Base-by-base conservation (phyloP, 192 early-diverging fungal genomes). In the Backusella circina region DNA sequence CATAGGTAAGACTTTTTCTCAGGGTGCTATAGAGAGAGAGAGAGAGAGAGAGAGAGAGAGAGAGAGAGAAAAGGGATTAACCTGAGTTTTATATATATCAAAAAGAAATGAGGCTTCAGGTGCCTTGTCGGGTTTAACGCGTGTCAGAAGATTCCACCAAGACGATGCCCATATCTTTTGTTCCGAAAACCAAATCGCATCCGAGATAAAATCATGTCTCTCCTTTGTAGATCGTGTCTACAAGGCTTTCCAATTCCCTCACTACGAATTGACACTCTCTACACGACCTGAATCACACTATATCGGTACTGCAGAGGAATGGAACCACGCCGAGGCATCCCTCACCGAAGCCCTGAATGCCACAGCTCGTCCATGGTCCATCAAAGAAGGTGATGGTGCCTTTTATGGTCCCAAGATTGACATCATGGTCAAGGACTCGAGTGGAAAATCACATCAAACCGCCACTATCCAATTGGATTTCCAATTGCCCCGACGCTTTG, bases 331-430 rank as follows among this genome's bases (percentile, higher is more conserved):
- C 0, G 96, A 98, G 77, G 71, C 70, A 30, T 87, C 92, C 16
- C 83, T 98, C 1, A 85, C 80, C 13, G 84, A 88, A 8, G 96
- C 93, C 2, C 84, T 98, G 41, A 77, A 91, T 54, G 82, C 76
- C 2, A 90, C 85, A 0, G 90, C 88, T 2, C 65, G 82, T 41
- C 66, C 77, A 5, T 96, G 93, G 92, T 83, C 87, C 0, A 72
- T 94, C 8, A 96, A 95, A 47, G 82, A 87, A 35, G 95, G 93
- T 7, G 97, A 98, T 79, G 97, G 96, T 5, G 97, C 95, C 1
- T 98, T 98, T 77, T 98, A 98, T 80, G 97, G 97, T 1, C 97
- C 97, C 70, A 98, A 98, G 78, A 97, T 98, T 72, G 97, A 98
- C 76, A 90, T 97, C 26, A 88, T 90, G 68, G 91, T 98, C 0